Evolutionary conservation across 352 stramenopile genomes (phyloP).

Genomic region (Globisporangium mamillatum): DNA sequence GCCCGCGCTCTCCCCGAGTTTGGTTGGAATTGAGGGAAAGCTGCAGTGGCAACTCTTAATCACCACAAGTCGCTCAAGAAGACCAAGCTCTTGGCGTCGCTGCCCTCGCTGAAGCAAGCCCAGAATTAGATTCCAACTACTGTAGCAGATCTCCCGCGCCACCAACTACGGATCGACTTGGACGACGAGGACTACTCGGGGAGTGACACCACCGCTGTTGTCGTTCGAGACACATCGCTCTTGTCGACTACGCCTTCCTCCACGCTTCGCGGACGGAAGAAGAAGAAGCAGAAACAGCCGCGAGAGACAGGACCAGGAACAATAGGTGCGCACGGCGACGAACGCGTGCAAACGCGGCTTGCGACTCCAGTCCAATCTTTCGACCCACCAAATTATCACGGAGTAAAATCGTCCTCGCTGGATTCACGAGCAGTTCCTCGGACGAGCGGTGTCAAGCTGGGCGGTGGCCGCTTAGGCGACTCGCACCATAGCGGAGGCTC

Average conservation of each 20-base stretch:
- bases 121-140: not conserved
- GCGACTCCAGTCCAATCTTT: constrained; percentile 16
- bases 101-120: constrained; percentile 12
- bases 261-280: constrained; percentile 30
- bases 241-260: constrained; percentile 7
- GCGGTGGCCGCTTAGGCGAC: constrained; percentile 8
- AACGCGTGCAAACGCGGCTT: constrained; percentile 19
- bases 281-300: constrained; percentile 21
- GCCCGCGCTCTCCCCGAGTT: not conserved
- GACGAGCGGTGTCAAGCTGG: constrained; percentile 2
- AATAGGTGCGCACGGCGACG: constrained; percentile 38
- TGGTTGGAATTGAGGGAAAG: too few species aligned
- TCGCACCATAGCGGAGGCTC: not conserved
- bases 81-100: constrained; percentile 26
- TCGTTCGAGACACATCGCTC: constrained; percentile 9
- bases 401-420: constrained; percentile 1
- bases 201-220: constrained; percentile 16
- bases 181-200: constrained; percentile 17
- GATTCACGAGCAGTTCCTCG: not conserved
- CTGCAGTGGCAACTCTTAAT: constrained; percentile 8
- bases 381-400: not conserved
- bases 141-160: not conserved
- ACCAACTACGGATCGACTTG: not conserved
- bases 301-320: constrained; percentile 19
- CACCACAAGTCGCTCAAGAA: constrained; percentile 18